Base-by-base conservation (phyloP, 2,329 filamentous ascomycete species). In the Venturia asperata region DNA sequence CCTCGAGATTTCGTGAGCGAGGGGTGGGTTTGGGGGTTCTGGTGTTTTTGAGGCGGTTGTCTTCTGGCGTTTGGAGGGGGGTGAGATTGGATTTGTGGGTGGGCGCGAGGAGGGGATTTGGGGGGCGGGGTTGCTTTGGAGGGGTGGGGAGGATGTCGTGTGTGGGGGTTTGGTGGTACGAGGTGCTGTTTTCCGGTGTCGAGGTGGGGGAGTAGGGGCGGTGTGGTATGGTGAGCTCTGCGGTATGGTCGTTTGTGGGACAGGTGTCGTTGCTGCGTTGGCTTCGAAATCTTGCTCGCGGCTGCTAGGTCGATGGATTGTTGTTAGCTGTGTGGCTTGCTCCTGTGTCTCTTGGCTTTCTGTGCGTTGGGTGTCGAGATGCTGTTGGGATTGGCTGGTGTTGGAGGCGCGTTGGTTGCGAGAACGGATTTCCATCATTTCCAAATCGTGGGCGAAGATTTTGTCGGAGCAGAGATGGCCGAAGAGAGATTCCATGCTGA, bases 401-500 rank as follows among this genome's bases (percentile, higher is more conserved):
- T 39, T 63, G 62, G n/a, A 47, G 17, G 43, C n/a, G 3, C n/a
- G 11, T n/a, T 39, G 39, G 21, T 45, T 19, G 30, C 42, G 34
- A 42, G 34, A 34, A 27, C 42, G 42, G 43, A 41, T 19, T 30
- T 43, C 52, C 19, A 64, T 61, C 64, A 65, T 62, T 27, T 65
- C 64, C n/a, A 24, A 2, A n/a, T 65, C 64, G 43, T 65, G 64
- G 11, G 39, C 64, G 43, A 65, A 65, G 9, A 43, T 37, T 13
- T 61, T 39, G 11, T 42, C 64, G 42, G 64, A 65, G 56, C 64
- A 65, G 21, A 85, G 76, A 27, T 84, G 74, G 0, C 90, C 89
- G 70, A 96, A 96, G 0, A 96, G 79, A 0, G 74, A 77, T n/a
- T 78, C 68, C 68, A 96, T 89, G 6, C 85, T 87, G 9, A 87